Evolutionary conservation across 768 basidiomycete species (phyloP), one percentile per base, ranked within the genome.

Genomic region (Phylloporus arenicola): DNA sequence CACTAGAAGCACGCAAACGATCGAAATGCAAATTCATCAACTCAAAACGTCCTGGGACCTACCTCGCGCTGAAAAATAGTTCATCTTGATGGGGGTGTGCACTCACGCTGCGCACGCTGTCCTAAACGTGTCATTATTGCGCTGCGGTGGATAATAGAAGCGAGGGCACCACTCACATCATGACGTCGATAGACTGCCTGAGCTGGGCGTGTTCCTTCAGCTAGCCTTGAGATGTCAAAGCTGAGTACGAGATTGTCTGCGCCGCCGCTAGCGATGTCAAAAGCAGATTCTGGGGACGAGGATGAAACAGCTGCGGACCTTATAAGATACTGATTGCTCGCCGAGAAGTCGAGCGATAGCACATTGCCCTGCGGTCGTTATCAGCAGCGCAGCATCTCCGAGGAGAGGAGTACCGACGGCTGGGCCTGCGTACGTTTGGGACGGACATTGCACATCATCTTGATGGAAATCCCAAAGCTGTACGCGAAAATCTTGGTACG

Each of bases 61-160:
- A 82, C 87, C 84, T 80, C n/a, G 78, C 84, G 54, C 79, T 86
- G 52, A 90, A 58, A 54, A 84, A 82, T 1, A 88, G 52, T 20
- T 86, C 81, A 24, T 90, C 87, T 37, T 81, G 75, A 33, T 67
- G 67, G n/a, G 84, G 78, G 60, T 88, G 86, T 37, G 82, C 80
- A 7, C 82, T 73, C 38, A 90, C 69, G 16, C 71, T 77, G 40
- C 87, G 79, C 49, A 90, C 77, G 53, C 72, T 82, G 11, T 79
- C 83, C 88, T 90, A 55, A 61, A 63, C 43, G 34, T 29, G 38
- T 55, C 22, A 27, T 51, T 43, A 55, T 53, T 53, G 47, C 48
- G 53, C 34, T 46, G 48, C 51, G 48, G 53, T 22, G 43, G 45
- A 34, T 40, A 56, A 65, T 65, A 61, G 60, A 57, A 52, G 56